Evolutionary conservation across 225 moss, liverwort and hornwort genomes (phyloP).

Genomic region (Bryoerythrophyllum caledonicum): DNA sequence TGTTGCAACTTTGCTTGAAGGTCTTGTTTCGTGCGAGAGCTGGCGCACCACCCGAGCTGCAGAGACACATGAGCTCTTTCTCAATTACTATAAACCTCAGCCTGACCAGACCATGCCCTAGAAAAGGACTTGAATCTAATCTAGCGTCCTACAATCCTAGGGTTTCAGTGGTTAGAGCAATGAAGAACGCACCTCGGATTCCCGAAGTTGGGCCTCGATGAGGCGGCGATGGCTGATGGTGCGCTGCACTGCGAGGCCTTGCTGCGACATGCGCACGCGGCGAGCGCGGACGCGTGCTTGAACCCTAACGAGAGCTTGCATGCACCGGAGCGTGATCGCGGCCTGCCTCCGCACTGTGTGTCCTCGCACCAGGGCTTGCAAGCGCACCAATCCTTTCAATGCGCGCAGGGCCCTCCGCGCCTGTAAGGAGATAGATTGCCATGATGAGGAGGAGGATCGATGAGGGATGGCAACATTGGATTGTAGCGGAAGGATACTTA

Average conservation of each 20-base stretch:
- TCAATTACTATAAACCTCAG: not conserved
- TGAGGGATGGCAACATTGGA: too few species aligned
- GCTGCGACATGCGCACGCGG: conserved; percentile 85
- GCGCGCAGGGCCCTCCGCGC: conserved; percentile 88
- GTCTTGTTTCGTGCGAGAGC: conserved; percentile 75
- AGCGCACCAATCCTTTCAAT: conserved; percentile 82
- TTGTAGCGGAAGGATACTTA: conserved; percentile 14
- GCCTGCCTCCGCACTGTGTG: conserved; percentile 93
- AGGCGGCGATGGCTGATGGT: conserved; percentile 79
- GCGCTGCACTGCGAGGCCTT: conserved; percentile 83
- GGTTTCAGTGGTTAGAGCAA: not conserved
- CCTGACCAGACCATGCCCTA: not conserved
- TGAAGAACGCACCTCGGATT: conserved; percentile 73
- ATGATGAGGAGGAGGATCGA: too few species aligned
- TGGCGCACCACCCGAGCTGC: conserved; percentile 88
- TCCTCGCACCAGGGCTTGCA: conserved; percentile 90
- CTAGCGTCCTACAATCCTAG: not conserved
- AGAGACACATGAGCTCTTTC: not conserved
- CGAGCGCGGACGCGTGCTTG: conserved; percentile 96
- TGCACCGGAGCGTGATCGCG: conserved; percentile 89
- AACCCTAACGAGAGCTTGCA: conserved; percentile 94
- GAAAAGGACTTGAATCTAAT: not conserved
- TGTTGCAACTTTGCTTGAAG: conserved; percentile 86
- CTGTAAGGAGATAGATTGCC: conserved; percentile 34
- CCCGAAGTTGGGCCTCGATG: conserved; percentile 79